A percentile compares a stretch with the other conserved stretches of the same genome.
These are phyloP conservation scores for Ophiocordyceps camponoti-floridani DNA, from an alignment of 2,329 filamentous ascomycete genomes.

Conservation along the genomic window DNA sequence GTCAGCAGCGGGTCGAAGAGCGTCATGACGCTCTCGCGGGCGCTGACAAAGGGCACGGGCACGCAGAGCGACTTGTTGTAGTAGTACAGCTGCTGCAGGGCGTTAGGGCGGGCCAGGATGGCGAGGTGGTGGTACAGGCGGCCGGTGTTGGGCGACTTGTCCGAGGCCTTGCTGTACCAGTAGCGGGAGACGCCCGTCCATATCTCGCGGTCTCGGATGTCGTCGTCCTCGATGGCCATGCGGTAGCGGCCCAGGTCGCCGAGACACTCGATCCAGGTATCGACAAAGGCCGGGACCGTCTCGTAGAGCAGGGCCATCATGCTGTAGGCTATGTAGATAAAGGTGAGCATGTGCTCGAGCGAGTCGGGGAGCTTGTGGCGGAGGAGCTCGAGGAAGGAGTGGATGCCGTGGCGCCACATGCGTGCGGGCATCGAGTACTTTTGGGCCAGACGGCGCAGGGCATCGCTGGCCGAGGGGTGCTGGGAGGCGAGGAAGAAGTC, in stretches of 20 bases:
- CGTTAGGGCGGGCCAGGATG: constrained; percentile 53
- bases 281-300: constrained; percentile 63
- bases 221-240: constrained; percentile 82
- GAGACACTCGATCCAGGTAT: constrained; percentile 87
- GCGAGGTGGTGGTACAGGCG: constrained; percentile 79
- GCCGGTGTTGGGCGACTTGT: constrained; percentile 57
- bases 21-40: constrained; percentile 41
- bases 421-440: constrained; percentile 85
- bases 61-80: constrained; percentile 57
- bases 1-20: constrained; percentile 43
- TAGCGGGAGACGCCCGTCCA: constrained; percentile 67
- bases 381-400: constrained; percentile 63
- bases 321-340: constrained; percentile 76
- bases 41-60: constrained; percentile 45
- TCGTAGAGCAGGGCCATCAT: constrained; percentile 82
- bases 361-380: constrained; percentile 57
- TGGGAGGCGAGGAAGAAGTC: constrained; percentile 79
- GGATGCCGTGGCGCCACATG: constrained; percentile 91
- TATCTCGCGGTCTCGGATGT: constrained; percentile 54
- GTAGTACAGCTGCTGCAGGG: constrained; percentile 52
- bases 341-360: constrained; percentile 76
- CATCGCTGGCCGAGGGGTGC: constrained; percentile 58
- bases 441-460: constrained; percentile 48
- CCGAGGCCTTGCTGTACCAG: constrained; percentile 74
- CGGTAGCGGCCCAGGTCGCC: constrained; percentile 69